phyloP scores from a whole-genome alignment of 305 asterid species.

The Petunia hybrid region DNA sequence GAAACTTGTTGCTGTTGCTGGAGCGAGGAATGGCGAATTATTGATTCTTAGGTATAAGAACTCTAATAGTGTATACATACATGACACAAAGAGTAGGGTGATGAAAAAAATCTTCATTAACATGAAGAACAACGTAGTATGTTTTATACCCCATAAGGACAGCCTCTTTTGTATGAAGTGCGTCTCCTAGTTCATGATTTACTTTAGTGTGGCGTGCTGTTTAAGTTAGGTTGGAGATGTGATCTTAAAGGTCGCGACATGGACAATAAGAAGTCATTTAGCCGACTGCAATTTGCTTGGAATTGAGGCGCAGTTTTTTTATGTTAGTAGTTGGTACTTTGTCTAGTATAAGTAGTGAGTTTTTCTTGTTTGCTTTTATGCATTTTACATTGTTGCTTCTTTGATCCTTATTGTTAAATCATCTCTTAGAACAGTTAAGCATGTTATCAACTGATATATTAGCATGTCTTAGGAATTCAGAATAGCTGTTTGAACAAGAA shows the following conservation, averaged over 20 bases:
- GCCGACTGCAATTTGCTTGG: neutral
- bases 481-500: neutral
- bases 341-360: neutral
- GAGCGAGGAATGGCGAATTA: neutral
- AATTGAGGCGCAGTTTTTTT: neutral
- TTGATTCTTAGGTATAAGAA: slow-evolving; percentile 30
- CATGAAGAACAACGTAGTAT: neutral
- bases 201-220: neutral
- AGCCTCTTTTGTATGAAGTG: neutral
- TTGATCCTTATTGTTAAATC: neutral
- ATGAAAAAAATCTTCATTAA: slow-evolving; percentile 26
- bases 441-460: neutral
- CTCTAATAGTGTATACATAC: slow-evolving; percentile 23
- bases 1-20: slow-evolving; percentile 27
- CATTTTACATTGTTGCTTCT: neutral
- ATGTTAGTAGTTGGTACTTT: neutral
- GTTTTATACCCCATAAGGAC: slow-evolving; percentile 25
- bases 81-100: neutral
- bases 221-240: neutral
- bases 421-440: neutral
- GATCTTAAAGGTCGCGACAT: no score
- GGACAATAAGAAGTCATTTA: neutral
- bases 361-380: neutral
- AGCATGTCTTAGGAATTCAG: no score
- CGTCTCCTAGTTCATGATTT: neutral